Evolutionary conservation across 1,284 basidiomycete species (phyloP), one percentile per base, ranked within the genome.

Genomic region (Marasmius tenuissimus): DNA sequence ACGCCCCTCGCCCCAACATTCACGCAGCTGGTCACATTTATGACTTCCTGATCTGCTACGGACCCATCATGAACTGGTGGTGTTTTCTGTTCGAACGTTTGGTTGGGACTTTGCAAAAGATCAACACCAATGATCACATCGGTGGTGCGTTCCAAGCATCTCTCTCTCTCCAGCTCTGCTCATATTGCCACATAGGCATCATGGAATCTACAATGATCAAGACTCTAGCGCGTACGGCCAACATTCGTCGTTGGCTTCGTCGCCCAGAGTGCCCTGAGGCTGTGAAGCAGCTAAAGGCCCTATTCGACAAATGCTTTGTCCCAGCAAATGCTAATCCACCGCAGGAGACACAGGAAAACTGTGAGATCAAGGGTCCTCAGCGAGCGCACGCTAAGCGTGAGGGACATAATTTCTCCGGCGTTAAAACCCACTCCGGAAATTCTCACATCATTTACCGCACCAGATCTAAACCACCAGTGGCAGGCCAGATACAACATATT

Each of bases 31-130:
- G 67, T 20, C 70, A 71, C 39, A 62, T 73, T 10, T 55, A 52
- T 14, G 60, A 68, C n/a, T 70, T 68, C 49, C 59, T 72, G 5
- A n/a, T 39, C 9, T 50, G 59, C 1, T 72, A 69, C 53, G 70
- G 70, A 9, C 70, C 70, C 11, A 59, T 65, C 18, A 65, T 61
- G 16, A 62, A 61, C 4, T 72, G 70, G 70, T 72, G 71, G 71
- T 62, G 59, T 42, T 73, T 68, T 60, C 68, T 69, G 0, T 70
- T 71, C 48, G 69, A 73, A 57, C 63, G 69, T 3, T 58, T 69
- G 10, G 66, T 70, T 53, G 70, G 70, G 35, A n/a, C 40, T 3
- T 38, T 68, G 40, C 68, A 69, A 35, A 60, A 61, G 20, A 57
- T 60, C 12, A 48, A 61, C 37, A 67, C 62, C 5, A 68, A 68